phyloP scores from a whole-genome alignment of 805 yeast genomes.

The Starmerella kuoi region DNA sequence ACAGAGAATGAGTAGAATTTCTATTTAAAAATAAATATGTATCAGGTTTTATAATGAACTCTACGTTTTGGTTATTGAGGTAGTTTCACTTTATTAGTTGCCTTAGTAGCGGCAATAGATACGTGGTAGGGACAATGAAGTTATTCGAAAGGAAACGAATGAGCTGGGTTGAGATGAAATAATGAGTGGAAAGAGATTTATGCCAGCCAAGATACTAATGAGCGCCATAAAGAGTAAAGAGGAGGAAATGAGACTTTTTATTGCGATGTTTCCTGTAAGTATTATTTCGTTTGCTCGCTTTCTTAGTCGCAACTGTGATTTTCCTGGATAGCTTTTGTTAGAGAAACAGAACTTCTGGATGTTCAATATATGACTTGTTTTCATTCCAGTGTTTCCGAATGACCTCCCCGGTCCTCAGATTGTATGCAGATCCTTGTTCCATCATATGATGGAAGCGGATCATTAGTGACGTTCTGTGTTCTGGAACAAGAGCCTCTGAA shows the following conservation, averaged over 20 bases:
- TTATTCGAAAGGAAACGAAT: too few relatives aligned
- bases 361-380: constrained; percentile 33
- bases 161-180: too few relatives aligned
- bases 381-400: constrained; percentile 45
- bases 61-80: not conserved
- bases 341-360: not conserved
- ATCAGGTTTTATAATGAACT: not conserved
- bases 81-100: not conserved
- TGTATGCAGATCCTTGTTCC: constrained; percentile 35
- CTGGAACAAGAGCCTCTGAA: constrained; percentile 39
- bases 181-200: too few relatives aligned
- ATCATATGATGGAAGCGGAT: constrained; percentile 35
- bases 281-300: too few relatives aligned
- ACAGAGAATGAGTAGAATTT: not conserved
- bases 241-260: too few relatives aligned
- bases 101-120: not conserved
- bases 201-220: too few relatives aligned
- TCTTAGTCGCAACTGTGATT: too few relatives aligned
- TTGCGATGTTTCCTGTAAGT: too few relatives aligned
- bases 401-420: constrained; percentile 36
- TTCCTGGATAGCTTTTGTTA: too few relatives aligned
- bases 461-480: constrained; percentile 30
- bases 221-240: too few relatives aligned
- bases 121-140: too few relatives aligned
- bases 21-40: not conserved